Base-by-base conservation (phyloP, 352 stramenopile species). In the Globisporangium solare region DNA sequence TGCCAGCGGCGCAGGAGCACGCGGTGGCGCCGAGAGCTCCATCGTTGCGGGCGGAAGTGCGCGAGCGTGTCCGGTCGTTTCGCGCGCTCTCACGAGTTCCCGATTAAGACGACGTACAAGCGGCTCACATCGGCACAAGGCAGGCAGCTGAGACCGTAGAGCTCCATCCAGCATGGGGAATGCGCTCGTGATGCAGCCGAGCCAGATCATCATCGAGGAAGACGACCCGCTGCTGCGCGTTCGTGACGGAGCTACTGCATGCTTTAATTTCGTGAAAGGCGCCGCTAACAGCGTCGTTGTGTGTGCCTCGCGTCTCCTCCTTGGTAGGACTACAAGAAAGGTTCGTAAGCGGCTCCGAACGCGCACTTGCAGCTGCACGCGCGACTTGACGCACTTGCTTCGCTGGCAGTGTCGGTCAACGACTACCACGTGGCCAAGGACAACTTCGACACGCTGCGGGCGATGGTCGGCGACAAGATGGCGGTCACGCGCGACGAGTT, bases 391-490 rank as follows among this genome's bases (percentile, higher is more conserved):
- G 31, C 24, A 2, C 17, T 21, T 15, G 2, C 17, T 41, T 22
- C 18, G 31, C 13, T 49, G 24, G 2, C 18, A 81, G 74, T 63
- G 4, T 65, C 68, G 0, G 60, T 76, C 14, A 60, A 68, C 1
- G 76, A 87, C 41, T 88, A 83, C 49, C 18, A 60, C 20, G 58
- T 64, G 8, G 74, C 78, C 4, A 84, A 86, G 37, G 69, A 79
- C 15, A 86, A 85, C 48, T 92, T 87, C 39, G 68, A 87, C 45
- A 58, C 63, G 32, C 69, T 92, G 2, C 79, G 89, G 54, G 70
- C 66, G 10, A 77, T 75, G 1, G 61, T 88, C 15, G 81, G 79
- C 2, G 81, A 92, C 70, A 86, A 88, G 58, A 92, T 88, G 81
- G 83, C 79, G 0, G 60, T 92, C 64, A 88, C 68, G 6, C 61